These are phyloP conservation scores for Calycina herbarum DNA, from an alignment of 2,329 filamentous ascomycete genomes.

Conservation along the genomic window DNA sequence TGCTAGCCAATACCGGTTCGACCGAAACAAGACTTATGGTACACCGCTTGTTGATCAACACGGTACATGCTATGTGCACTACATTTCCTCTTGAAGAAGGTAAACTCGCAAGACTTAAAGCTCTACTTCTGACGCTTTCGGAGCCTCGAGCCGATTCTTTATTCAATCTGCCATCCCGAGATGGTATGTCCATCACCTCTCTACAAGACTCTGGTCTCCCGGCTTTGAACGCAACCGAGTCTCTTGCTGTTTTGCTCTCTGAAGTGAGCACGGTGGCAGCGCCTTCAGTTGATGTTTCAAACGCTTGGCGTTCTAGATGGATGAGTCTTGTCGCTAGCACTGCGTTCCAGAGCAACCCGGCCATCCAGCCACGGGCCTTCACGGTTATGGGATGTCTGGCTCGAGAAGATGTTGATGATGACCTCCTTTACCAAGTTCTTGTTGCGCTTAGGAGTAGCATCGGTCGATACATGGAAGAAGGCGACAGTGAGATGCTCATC, in stretches of 20 bases:
- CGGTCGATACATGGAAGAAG: slow-evolving; percentile 63
- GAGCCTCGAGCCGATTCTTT: slow-evolving; percentile 61
- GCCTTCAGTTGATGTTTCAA: slow-evolving; percentile 63
- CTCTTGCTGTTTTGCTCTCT: slow-evolving; percentile 60
- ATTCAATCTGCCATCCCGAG: slow-evolving; percentile 50
- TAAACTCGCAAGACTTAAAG: slow-evolving; percentile 45
- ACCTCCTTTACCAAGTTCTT: slow-evolving; percentile 69
- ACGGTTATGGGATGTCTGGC: slow-evolving; percentile 71
- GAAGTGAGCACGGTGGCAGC: slow-evolving; percentile 65
- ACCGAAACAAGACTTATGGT: slow-evolving; percentile 58
- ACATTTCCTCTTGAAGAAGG: slow-evolving; percentile 63
- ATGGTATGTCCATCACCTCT: slow-evolving; percentile 55
- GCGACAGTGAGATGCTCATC: slow-evolving; percentile 66
- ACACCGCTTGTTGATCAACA: slow-evolving; percentile 64
- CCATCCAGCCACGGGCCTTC: slow-evolving; percentile 68
- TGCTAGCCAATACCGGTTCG: slow-evolving; percentile 66
- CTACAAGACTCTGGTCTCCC: slow-evolving; percentile 50
- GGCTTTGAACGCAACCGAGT: slow-evolving; percentile 52
- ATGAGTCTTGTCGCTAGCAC: slow-evolving; percentile 73
- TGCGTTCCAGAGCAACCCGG: slow-evolving; percentile 71
- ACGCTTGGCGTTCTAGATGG: slow-evolving; percentile 70
- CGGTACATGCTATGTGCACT: slow-evolving; percentile 66
- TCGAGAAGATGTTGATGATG: slow-evolving; percentile 70
- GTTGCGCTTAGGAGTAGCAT: slow-evolving; percentile 67
- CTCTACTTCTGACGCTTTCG: slow-evolving; percentile 57